Conservation (phyloP, 345 rosid genomes). For the Murraya koenigii region DNA sequence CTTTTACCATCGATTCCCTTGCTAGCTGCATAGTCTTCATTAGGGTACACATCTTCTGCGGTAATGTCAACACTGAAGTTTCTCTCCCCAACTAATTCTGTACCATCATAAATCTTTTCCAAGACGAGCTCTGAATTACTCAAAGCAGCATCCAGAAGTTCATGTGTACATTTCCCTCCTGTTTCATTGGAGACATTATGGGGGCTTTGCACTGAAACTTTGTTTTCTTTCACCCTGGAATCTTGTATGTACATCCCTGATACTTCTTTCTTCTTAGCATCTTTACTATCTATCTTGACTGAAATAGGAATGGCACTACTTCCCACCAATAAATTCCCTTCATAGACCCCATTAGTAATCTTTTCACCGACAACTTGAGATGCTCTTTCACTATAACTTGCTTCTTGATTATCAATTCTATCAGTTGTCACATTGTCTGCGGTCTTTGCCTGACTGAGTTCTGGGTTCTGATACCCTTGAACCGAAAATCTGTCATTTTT, state of each 20-base stretch:
- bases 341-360: background rate
- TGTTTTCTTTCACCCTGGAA: slow-evolving; percentile 2
- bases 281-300: background rate
- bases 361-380: background rate
- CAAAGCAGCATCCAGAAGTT: background rate
- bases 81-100: slow-evolving; percentile 2
- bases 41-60: background rate
- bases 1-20: background rate
- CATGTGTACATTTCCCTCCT: background rate
- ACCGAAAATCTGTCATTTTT: slow-evolving; percentile 3
- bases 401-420: slow-evolving; percentile 1
- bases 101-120: background rate
- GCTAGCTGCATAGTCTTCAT: background rate
- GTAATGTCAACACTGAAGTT: background rate
- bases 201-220: background rate
- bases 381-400: slow-evolving; percentile 5
- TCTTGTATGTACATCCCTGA: background rate
- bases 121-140: slow-evolving; percentile 1
- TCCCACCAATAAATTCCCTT: slow-evolving; percentile 9
- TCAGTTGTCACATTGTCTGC: background rate
- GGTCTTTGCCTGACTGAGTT: background rate
- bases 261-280: slow-evolving; percentile 4
- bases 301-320: background rate
- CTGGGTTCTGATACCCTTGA: slow-evolving; percentile 8
- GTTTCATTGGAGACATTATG: background rate